Conservation (phyloP, 2,329 filamentous ascomycete genomes). For the Arachnomyces sp. region DNA sequence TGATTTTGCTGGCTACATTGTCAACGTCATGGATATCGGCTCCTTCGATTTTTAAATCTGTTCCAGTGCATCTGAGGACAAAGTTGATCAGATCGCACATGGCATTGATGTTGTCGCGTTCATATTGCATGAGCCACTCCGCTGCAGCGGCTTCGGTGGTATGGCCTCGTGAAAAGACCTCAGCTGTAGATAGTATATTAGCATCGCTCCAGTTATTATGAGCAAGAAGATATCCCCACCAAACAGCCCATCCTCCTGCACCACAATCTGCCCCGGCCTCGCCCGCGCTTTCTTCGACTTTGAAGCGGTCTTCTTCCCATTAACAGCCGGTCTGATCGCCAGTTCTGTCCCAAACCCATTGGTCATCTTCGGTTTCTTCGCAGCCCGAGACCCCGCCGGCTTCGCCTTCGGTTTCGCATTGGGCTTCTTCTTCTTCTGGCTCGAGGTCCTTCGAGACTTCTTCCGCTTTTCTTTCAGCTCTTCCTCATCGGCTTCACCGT, state of each 20-base stretch:
- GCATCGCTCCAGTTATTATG: constrained; percentile 6
- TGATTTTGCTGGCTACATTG: constrained; percentile 67
- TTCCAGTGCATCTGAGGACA: constrained; percentile 63
- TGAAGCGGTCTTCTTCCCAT: constrained; percentile 34
- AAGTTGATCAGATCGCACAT: constrained; percentile 55
- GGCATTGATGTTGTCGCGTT: constrained; percentile 46
- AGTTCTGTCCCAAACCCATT: constrained; percentile 40
- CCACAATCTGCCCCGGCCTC: constrained; percentile 44
- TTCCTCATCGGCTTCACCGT: constrained; percentile 40
- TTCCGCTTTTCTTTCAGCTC: constrained; percentile 38
- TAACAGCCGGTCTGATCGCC: constrained; percentile 46
- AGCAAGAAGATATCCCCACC: constrained; percentile 29
- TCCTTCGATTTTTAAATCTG: constrained; percentile 65
- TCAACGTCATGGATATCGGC: constrained; percentile 87
- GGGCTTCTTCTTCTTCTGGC: constrained; percentile 24
- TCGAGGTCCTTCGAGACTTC: constrained; percentile 24
- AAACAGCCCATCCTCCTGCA: constrained; percentile 47
- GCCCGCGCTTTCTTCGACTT: constrained; percentile 44
- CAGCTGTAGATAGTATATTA: constrained; percentile 35
- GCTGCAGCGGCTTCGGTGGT: constrained; percentile 49
- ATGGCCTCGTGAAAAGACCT: constrained; percentile 51
- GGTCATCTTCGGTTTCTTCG: constrained; percentile 50
- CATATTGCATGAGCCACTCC: constrained; percentile 50
- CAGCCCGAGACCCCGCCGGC: constrained; percentile 22
- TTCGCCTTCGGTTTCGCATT: constrained; percentile 33